Conservation (phyloP, 805 yeast species). For the Candida ponderosae region DNA sequence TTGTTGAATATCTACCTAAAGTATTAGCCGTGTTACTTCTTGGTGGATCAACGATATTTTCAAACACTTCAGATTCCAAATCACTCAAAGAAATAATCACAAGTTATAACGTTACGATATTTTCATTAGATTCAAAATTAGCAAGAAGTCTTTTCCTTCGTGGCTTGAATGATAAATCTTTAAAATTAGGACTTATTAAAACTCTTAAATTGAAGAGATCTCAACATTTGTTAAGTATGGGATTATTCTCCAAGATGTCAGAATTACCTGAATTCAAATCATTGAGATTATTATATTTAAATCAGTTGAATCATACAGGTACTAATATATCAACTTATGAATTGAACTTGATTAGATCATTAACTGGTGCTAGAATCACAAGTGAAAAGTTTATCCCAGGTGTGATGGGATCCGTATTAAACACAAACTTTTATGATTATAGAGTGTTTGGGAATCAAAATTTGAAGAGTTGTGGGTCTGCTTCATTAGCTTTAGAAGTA, state of each 20-base stretch:
- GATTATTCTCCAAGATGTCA: slow-evolving; percentile 9
- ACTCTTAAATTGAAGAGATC: slow-evolving; percentile 14
- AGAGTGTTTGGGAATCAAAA: slow-evolving; percentile 33
- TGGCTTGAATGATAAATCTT: not conserved
- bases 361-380: slow-evolving; percentile 42
- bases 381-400: slow-evolving; percentile 38
- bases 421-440: slow-evolving; percentile 56
- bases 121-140: slow-evolving; percentile 1
- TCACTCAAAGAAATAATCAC: slow-evolving; percentile 2
- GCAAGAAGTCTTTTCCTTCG: slow-evolving; percentile 8
- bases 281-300: slow-evolving; percentile 17
- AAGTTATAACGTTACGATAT: slow-evolving; percentile 8
- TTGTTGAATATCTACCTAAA: slow-evolving; percentile 37
- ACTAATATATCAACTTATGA: slow-evolving; percentile 13
- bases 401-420: slow-evolving; percentile 49
- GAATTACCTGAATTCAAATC: slow-evolving; percentile 26
- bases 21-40: slow-evolving; percentile 23
- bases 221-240: slow-evolving; percentile 14
- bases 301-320: not conserved
- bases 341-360: slow-evolving; percentile 35
- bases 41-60: slow-evolving; percentile 23
- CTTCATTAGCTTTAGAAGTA: slow-evolving; percentile 52
- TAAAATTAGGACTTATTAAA: not conserved
- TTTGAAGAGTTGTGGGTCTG: slow-evolving; percentile 43
- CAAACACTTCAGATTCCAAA: slow-evolving; percentile 17